Evolutionary conservation across 1,139 yeast genomes (phyloP), one percentile per base, ranked within the genome.

Genomic region (Scheffersomyces segobiensis): DNA sequence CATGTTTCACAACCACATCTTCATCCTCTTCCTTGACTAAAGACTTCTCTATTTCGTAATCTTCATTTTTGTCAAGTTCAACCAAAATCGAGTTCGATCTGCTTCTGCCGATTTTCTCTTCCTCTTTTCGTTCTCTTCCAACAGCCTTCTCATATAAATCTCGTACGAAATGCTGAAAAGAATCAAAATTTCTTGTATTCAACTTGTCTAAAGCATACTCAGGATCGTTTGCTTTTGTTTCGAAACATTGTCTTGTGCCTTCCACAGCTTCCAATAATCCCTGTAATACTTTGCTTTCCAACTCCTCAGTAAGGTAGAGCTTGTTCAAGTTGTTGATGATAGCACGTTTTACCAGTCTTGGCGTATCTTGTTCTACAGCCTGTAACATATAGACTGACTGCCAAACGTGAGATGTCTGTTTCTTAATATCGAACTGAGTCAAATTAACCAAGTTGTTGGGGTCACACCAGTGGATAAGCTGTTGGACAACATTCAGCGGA

Each of bases 401-500:
- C 67, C 81, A 81, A 7, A 87, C 71, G 64, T 89, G 96, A 4
- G 85, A 76, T 8, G 82, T 72, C 42, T 86, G 83, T 19, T 68
- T 69, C 5, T 69, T 68, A 19, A 78, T 69, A 2, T 76, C 80
- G 3, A 75, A 83, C 12, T 79, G 79, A 1, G 77, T 70, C 54
- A 78, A 73, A 58, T 85, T 84, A 3, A 87, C 93, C 12, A 90
- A 76, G 64, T 88, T 87, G 52, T 76, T 74, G 0, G 97, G 97
- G 71, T 93, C 96, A 49, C 97, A 89, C 97, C 97, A 91, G 65
- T 88, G 87, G 32, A 90, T 78, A 53, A 93, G 73, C 67, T 91
- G 97, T 63, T 89, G 93, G 32, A 91, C 74, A 1, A 92, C 84
- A n/a, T 80, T 80, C 19, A 81, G 78, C 0, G 95, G 89, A 0